phyloP scores from a whole-genome alignment of 129 eudicot species.

The Escallonia herrerae region DNA sequence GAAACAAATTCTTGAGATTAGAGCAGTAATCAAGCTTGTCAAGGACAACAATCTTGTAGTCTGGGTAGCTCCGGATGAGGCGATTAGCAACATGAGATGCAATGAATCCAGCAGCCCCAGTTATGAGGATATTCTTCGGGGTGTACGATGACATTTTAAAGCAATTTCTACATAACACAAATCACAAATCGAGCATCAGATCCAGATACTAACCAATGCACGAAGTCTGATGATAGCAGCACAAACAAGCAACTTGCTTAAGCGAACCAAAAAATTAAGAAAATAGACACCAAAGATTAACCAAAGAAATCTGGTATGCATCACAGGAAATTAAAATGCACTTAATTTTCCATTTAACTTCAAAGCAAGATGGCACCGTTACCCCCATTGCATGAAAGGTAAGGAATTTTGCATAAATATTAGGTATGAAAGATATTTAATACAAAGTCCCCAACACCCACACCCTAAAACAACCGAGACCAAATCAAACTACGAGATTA shows the following conservation, averaged over 20 bases:
- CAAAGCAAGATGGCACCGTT: no score
- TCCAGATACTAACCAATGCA: neutral
- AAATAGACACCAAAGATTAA: no score
- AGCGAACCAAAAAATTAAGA: no score
- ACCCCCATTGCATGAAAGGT: no score
- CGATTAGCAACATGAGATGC: slow-evolving; percentile 99
- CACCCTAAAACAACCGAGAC: no score
- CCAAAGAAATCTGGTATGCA: no score
- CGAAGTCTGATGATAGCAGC: neutral
- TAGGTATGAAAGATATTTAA: no score
- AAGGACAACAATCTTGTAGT: slow-evolving; percentile 92
- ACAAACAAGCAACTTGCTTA: neutral
- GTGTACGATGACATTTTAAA: slow-evolving; percentile 52
- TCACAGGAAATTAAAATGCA: neutral
- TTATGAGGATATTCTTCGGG: slow-evolving; percentile 92
- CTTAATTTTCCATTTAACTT: no score
- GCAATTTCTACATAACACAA: slow-evolving; percentile 24
- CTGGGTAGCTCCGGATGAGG: slow-evolving; percentile 79
- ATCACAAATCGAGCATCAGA: slow-evolving; percentile 2
- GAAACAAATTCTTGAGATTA: slow-evolving; percentile 74
- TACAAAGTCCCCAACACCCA: no score
- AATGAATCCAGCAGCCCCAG: slow-evolving; percentile 97
- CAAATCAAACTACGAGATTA: no score
- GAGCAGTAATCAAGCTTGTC: slow-evolving; percentile 99
- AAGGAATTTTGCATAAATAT: no score